A percentile compares a stretch with the other conserved stretches of the same genome.
Conservation (phyloP, 768 basidiomycete species). For the Trametes sanguinea region DNA sequence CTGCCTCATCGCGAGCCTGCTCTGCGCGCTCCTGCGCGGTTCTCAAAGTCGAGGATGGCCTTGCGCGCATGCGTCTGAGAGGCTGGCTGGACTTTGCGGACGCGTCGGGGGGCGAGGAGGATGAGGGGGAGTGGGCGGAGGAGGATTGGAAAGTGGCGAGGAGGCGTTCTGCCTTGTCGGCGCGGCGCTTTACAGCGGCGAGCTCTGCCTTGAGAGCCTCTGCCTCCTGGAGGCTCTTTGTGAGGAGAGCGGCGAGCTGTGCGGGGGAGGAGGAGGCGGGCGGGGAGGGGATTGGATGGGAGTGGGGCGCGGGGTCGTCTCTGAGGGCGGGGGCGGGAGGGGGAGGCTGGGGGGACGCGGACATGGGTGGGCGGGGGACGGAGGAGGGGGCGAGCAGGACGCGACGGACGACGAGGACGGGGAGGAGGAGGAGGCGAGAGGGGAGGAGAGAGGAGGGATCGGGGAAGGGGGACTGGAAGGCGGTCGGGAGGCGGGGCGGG, state of each 20-base stretch:
- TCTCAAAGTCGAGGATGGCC: slow-evolving; percentile 45
- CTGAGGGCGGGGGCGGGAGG: slow-evolving; percentile 18
- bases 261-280: slow-evolving; percentile 41
- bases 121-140: slow-evolving; percentile 20
- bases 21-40: slow-evolving; percentile 53
- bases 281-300: slow-evolving; percentile 17
- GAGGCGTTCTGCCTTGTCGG: slow-evolving; percentile 56
- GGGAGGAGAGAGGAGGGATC: slow-evolving; percentile 13
- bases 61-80: slow-evolving; percentile 39
- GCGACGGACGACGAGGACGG: slow-evolving; percentile 3
- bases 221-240: slow-evolving; percentile 52
- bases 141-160: slow-evolving; percentile 33
- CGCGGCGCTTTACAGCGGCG: slow-evolving; percentile 40
- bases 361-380: slow-evolving; percentile 17
- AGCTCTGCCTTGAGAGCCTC: slow-evolving; percentile 57
- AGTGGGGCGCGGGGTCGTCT: slow-evolving; percentile 18
- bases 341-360: slow-evolving; percentile 29
- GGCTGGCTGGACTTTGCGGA: slow-evolving; percentile 20
- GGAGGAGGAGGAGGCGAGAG: slow-evolving; percentile 43
- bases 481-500: slow-evolving; percentile 22
- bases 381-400: not conserved
- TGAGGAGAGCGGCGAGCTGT: slow-evolving; percentile 59
- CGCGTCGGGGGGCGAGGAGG: slow-evolving; percentile 30
- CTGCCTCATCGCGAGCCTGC: slow-evolving; percentile 55
- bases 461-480: slow-evolving; percentile 15